These are phyloP conservation scores for Jaminaea rosea DNA, from an alignment of 1,284 basidiomycete genomes.

Conservation along the genomic window DNA sequence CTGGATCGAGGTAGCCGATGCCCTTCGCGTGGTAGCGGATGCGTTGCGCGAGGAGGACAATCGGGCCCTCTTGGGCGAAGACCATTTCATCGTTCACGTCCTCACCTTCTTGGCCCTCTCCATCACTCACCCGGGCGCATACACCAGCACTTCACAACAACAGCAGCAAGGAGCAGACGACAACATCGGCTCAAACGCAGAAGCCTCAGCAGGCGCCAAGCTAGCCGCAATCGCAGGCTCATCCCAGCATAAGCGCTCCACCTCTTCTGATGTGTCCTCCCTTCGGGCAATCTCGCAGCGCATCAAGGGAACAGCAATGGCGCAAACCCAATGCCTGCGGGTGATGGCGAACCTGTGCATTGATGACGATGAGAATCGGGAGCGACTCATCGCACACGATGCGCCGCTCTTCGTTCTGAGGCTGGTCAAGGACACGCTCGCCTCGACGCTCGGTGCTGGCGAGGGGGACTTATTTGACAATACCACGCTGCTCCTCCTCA, in stretches of 20 bases:
- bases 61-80: neutral
- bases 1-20: neutral
- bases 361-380: conserved; percentile 22
- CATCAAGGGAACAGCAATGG: conserved; percentile 1
- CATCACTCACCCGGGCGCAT: neutral
- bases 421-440: conserved; percentile 2
- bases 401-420: neutral
- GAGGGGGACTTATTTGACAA: too few relatives aligned
- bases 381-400: neutral
- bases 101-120: neutral
- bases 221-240: too few relatives aligned
- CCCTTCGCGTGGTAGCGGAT: neutral
- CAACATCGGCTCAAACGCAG: too few relatives aligned
- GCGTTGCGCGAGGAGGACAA: neutral
- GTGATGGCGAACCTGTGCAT: conserved; percentile 37
- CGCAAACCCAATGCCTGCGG: conserved; percentile 25
- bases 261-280: neutral
- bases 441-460: conserved; percentile 16
- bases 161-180: too few relatives aligned
- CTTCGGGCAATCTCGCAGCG: neutral
- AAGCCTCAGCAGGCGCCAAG: too few relatives aligned
- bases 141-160: too few relatives aligned
- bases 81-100: neutral
- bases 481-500: conserved; percentile 57
- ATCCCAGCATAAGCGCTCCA: too few relatives aligned